These are phyloP conservation scores for Porphyrellus cyaneotinctus DNA, from an alignment of 768 basidiomycete species.

Conservation along the genomic window DNA sequence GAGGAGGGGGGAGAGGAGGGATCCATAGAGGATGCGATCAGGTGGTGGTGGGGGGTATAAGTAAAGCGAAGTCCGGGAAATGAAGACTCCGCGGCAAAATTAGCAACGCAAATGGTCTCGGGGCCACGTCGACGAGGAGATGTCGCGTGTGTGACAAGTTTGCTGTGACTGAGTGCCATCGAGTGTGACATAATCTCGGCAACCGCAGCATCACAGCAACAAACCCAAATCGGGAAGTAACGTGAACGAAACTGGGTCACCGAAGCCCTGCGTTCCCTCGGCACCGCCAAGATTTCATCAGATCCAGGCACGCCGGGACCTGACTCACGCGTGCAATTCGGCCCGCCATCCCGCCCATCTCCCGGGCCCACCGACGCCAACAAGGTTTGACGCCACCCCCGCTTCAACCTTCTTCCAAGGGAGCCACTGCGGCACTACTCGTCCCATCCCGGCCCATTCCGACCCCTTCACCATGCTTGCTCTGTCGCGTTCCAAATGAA, in stretches of 20 bases:
- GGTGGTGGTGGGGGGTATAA: constrained; percentile 18
- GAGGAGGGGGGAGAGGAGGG: constrained; percentile 38
- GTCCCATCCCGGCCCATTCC: constrained; percentile 12
- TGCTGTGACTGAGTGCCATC: constrained; percentile 21
- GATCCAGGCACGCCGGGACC: constrained; percentile 31
- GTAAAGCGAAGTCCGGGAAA: constrained; percentile 19
- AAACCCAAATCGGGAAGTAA: constrained; percentile 35
- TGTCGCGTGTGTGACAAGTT: constrained; percentile 27
- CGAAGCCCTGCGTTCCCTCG: constrained; percentile 32
- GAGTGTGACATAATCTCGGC: constrained; percentile 31
- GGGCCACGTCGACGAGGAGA: constrained; percentile 37
- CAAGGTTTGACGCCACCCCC: constrained; percentile 19
- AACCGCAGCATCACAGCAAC: constrained; percentile 32
- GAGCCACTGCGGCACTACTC: not conserved
- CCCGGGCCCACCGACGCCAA: constrained; percentile 16
- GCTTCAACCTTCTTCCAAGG: constrained; percentile 13
- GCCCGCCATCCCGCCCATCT: constrained; percentile 19
- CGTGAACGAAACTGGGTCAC: constrained; percentile 28
- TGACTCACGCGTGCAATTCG: constrained; percentile 11
- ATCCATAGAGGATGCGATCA: constrained; percentile 34
- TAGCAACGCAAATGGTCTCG: constrained; percentile 27
- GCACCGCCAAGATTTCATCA: constrained; percentile 46
- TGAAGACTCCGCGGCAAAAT: constrained; percentile 30
- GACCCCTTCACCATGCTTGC: not conserved
- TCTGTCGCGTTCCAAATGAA: constrained; percentile 4